phyloP scores from a whole-genome alignment of 257 asterid species.

The Solanum chilense region DNA sequence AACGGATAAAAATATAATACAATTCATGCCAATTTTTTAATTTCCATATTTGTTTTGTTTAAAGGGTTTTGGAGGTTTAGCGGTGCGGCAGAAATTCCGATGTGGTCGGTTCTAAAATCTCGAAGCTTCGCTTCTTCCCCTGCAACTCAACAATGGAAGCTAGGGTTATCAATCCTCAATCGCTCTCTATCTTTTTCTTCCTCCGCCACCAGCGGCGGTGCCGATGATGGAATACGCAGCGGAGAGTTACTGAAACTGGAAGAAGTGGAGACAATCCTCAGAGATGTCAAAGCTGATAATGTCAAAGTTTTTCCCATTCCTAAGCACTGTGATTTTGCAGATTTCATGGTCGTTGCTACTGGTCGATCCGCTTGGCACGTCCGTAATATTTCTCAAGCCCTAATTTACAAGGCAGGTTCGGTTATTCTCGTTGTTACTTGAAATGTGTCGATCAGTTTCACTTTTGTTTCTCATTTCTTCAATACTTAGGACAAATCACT shows the following conservation, averaged over 20 bases:
- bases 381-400: slow-evolving; percentile 90
- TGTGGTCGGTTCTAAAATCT: slow-evolving; percentile 47
- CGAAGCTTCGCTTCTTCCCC: slow-evolving; percentile 28
- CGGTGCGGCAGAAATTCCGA: slow-evolving; percentile 4
- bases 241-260: slow-evolving; percentile 56
- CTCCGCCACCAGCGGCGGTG: background rate
- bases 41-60: background rate
- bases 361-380: slow-evolving; percentile 97
- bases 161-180: slow-evolving; percentile 11
- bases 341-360: slow-evolving; percentile 82
- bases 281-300: slow-evolving; percentile 82
- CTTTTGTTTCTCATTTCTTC: background rate
- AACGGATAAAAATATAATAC: too few relatives aligned
- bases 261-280: slow-evolving; percentile 70
- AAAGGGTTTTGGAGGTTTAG: background rate
- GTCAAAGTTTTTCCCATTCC: slow-evolving; percentile 59
- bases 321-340: slow-evolving; percentile 53
- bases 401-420: slow-evolving; percentile 59
- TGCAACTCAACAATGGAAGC: slow-evolving; percentile 13
- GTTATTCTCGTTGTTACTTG: background rate
- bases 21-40: too few relatives aligned
- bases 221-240: background rate
- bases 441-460: background rate
- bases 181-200: slow-evolving; percentile 19
- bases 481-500: background rate